These are phyloP conservation scores for Rosa lucieae DNA, from an alignment of 306 rosid species.

Conservation along the genomic window DNA sequence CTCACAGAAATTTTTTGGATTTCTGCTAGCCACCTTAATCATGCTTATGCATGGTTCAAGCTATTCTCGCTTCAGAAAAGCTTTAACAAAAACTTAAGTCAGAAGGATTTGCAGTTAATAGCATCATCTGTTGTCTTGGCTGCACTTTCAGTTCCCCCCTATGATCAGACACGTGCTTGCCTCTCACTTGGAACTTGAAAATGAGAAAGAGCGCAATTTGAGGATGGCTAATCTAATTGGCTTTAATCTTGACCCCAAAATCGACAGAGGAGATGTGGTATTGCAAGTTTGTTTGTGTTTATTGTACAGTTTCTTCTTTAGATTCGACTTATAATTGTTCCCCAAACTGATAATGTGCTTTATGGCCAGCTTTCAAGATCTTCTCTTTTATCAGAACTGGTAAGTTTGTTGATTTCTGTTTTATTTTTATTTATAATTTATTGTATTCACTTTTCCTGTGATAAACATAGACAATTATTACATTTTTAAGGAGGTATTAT, in stretches of 20 bases:
- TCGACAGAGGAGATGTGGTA: constrained; percentile 95
- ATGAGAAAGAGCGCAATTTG: constrained; percentile 85
- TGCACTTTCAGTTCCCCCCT: constrained; percentile 91
- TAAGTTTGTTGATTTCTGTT: constrained; percentile 30
- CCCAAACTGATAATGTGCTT: constrained; percentile 21
- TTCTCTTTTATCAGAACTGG: constrained; percentile 90
- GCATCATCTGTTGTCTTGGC: constrained; percentile 98
- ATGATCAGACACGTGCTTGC: constrained; percentile 64
- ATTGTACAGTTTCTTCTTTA: neutral
- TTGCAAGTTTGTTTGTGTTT: neutral
- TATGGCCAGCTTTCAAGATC: constrained; percentile 79
- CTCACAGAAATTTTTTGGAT: constrained; percentile 90
- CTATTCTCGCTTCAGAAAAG: constrained; percentile 85
- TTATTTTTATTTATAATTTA: neutral
- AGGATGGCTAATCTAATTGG: constrained; percentile 92
- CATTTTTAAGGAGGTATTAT: too few relatives aligned
- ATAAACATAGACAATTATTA: too few relatives aligned
- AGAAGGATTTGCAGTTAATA: constrained; percentile 92
- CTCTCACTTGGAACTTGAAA: constrained; percentile 83
- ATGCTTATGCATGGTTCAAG: constrained; percentile 97
- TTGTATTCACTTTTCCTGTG: constrained; percentile 4
- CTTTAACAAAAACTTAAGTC: constrained; percentile 89
- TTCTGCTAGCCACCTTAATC: constrained; percentile 82
- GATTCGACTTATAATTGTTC: neutral
- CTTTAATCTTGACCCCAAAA: constrained; percentile 78